Evolutionary conservation across 1,139 yeast species (phyloP), one percentile per base, ranked within the genome.

Genomic region (Blastobotrys proliferans): DNA sequence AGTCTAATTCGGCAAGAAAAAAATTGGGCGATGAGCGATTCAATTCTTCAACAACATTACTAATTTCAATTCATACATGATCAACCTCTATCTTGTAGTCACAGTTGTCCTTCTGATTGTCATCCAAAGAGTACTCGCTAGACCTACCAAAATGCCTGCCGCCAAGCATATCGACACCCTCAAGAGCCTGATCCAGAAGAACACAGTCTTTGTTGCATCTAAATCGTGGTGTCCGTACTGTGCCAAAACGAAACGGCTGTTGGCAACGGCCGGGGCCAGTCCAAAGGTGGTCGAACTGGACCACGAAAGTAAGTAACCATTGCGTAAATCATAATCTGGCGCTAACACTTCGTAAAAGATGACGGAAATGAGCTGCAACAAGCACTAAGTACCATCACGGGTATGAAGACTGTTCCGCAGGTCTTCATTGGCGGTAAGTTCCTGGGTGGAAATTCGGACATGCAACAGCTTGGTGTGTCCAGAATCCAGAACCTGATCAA

Each of bases 351-450:
- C 26, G 22, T 20, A 2, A 25, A 47, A 33, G 54, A 58, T 17
- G 81, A 81, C 40, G 90, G 88, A 33, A 60, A 63, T 14, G 82
- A 73, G n/a, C 77, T 90, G 55, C 97, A 92, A 69, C 81, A 74
- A 40, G 94, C 94, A 46, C 73, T 92, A 51, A 63, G 60, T 37
- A 80, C 83, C 59, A 65, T 87, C 51, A 83, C 94, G 32, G 95
- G 96, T 50, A 97, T 92, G 71, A 74, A 79, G 55, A 87, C 97
- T 31, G 97, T 92, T 47, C 98, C 98, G 51, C 90, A 84, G 66
- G 77, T 92, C 52, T 88, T 83, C 68, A 88, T 92, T 62, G 80
- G 75, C 41, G 96, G 95, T 47, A 74, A 86, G 67, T 96, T 87
- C 69, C 79, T 92, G 57, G 98, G 98, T 50, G 98, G 98, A 48